phyloP scores from a whole-genome alignment of 2,329 filamentous ascomycete species.

The Alternaria rosae region DNA sequence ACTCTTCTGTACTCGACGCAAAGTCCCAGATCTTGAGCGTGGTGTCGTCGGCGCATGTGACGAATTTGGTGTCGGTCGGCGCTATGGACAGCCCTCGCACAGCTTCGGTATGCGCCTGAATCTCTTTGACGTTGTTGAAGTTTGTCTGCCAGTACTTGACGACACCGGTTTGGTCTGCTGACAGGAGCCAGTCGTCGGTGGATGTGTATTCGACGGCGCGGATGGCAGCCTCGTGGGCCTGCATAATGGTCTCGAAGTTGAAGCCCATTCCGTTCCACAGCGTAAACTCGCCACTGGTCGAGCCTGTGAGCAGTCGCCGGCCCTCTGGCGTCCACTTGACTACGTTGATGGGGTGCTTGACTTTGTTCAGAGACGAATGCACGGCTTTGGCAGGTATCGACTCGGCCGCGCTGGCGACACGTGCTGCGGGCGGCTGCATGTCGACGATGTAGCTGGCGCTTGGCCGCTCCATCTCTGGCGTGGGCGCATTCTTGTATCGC shows the following conservation, averaged over 20 bases:
- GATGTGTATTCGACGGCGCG: conserved; percentile 87
- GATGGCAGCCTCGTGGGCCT: conserved; percentile 90
- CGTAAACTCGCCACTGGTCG: conserved; percentile 96
- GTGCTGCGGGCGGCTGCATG: conserved; percentile 85
- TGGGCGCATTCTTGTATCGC: conserved; percentile 74
- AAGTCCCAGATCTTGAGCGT: conserved; percentile 97
- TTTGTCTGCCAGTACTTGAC: conserved; percentile 99
- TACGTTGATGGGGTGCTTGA: conserved; percentile 96
- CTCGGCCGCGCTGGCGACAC: conserved; percentile 77
- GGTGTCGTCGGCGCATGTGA: conserved; percentile 93
- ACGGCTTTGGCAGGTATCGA: conserved; percentile 93
- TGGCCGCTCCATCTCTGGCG: conserved; percentile 81
- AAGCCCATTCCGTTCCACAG: conserved; percentile 99
- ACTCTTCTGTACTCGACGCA: conserved; percentile 82
- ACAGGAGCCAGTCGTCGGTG: conserved; percentile 95
- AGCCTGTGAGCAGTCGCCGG: conserved; percentile 86
- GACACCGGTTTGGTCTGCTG: conserved; percentile 90
- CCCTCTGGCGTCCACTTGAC: conserved; percentile 98
- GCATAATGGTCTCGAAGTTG: conserved; percentile 99
- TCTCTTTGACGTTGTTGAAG: conserved; percentile 97
- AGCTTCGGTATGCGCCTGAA: conserved; percentile 88
- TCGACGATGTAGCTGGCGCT: conserved; percentile 90
- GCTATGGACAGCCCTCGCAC: conserved; percentile 92
- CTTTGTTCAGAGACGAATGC: conserved; percentile 98
- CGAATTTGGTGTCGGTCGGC: conserved; percentile 93